phyloP scores from a whole-genome alignment of 306 rosid genomes.

The Clitoria ternatea region DNA sequence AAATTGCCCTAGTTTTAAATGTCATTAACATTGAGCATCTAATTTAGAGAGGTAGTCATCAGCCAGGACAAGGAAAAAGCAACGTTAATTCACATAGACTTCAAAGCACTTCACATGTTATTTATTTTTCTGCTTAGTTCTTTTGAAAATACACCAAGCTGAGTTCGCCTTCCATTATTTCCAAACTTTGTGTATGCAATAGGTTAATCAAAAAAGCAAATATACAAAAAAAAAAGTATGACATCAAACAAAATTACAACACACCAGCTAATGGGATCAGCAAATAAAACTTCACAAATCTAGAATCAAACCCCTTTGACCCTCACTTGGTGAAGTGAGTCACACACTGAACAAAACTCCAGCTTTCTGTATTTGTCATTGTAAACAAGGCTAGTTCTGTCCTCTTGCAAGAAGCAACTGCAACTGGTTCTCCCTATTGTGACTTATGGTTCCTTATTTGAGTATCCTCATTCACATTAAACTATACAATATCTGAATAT shows the following conservation, averaged over 20 bases:
- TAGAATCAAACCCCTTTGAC: slow-evolving; percentile 19
- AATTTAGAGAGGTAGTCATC: background rate
- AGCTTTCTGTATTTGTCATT: slow-evolving; percentile 17
- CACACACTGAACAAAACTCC: slow-evolving; percentile 13
- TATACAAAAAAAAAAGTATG: slow-evolving; percentile 14
- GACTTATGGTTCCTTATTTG: slow-evolving; percentile 25
- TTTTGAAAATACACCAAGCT: slow-evolving; percentile 6
- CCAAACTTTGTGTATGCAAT: slow-evolving; percentile 14
- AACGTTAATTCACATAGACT: background rate
- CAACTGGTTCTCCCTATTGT: slow-evolving; percentile 27
- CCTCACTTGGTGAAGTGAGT: slow-evolving; percentile 8
- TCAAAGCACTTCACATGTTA: background rate
- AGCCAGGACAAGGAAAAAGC: background rate
- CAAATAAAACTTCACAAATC: slow-evolving; percentile 50
- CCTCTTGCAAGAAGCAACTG: slow-evolving; percentile 31
- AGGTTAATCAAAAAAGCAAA: slow-evolving; percentile 26
- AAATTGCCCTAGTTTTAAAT: background rate
- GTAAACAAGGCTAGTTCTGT: slow-evolving; percentile 22
- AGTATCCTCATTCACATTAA: slow-evolving; percentile 27
- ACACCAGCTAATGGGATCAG: slow-evolving; percentile 43
- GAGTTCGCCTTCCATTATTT: slow-evolving; percentile 27
- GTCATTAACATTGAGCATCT: background rate
- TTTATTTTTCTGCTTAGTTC: slow-evolving; percentile 11
- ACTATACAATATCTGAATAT: slow-evolving; percentile 20
- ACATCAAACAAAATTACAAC: slow-evolving; percentile 40